Base-by-base conservation (phyloP, 176 grass and related monocot species). In the Hordeum marinum region DNA sequence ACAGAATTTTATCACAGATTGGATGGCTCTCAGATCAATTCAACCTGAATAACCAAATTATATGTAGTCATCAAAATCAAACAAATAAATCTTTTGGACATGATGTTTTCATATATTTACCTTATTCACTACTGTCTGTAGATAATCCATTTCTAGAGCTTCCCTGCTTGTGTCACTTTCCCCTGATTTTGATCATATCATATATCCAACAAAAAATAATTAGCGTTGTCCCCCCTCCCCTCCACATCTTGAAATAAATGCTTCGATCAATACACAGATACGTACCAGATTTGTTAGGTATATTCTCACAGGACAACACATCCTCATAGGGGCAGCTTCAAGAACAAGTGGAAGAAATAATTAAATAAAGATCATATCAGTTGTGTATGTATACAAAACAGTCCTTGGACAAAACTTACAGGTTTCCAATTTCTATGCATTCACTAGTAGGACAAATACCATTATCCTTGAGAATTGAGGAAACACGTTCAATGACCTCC, bases 361-460 rank as follows among this genome's bases (percentile, higher is more conserved):
- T 45, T 45, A 45, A 54, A 54, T 54, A 18, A 72, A 26, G 39
- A 72, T 72, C 4, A 72, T 25, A 23, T 43, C 34, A 39, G 2
- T 72, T 41, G 5, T 43, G n/a, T 21, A 6, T 70, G n/a, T 43
- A 37, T 24, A 25, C 13, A 43, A 72, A 25, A 8, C 12, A 64
- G 0, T 15, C 26, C 1, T 64, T 71, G 9, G 43, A 42, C 5
- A 43, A 26, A 43, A 4, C 23, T 6, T 81, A 24, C 27, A 82
- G 45, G 23, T 70, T 23, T 9, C 45, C 65, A 70, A 70, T 8
- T 13, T 82, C 46, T 6, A 70, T 24, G 0, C 13, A 13, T 57
- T 82, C 48, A 26, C 32, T 18, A 82, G 46, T 9, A 55, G 64
- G 31, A 82, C 29, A 55, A 82, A 69, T 70, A 36, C 79, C 64